These are phyloP conservation scores for Tolypocladium inflatum DNA, from an alignment of 2,329 filamentous ascomycete species.

Conservation along the genomic window DNA sequence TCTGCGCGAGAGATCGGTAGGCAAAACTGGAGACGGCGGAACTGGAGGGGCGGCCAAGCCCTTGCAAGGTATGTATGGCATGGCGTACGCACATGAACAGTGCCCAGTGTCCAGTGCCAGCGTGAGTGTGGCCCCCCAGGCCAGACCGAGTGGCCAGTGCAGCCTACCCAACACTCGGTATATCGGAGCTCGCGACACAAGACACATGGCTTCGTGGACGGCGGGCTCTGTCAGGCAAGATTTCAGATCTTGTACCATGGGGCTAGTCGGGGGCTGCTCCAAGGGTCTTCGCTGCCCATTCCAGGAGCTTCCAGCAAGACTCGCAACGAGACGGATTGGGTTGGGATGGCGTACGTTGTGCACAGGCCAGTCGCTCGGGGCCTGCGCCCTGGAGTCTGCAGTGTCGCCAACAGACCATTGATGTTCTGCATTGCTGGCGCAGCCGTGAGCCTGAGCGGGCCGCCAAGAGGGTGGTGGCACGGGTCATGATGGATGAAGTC, in stretches of 20 bases:
- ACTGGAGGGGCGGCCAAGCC: not conserved
- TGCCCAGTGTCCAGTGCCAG: not conserved
- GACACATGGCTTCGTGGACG: slow-evolving; percentile 1
- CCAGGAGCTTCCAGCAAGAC: not conserved
- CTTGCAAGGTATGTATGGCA: not conserved
- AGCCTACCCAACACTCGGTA: not conserved
- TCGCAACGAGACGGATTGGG: not conserved
- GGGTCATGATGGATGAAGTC: slow-evolving; percentile 1
- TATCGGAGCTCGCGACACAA: slow-evolving; percentile 1
- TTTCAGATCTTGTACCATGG: slow-evolving; percentile 6
- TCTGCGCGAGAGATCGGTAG: not conserved
- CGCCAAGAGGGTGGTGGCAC: slow-evolving; percentile 1
- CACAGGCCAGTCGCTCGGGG: not conserved
- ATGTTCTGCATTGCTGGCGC: slow-evolving; percentile 5
- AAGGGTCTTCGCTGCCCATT: slow-evolving; percentile 1
- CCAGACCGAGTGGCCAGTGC: not conserved
- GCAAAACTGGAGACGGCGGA: not conserved
- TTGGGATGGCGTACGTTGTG: not conserved
- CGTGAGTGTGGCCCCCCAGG: not conserved
- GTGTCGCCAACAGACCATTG: slow-evolving; percentile 2
- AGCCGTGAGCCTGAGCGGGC: not conserved
- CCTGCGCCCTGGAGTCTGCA: not conserved
- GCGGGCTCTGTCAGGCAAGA: slow-evolving; percentile 2
- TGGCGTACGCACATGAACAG: not conserved
- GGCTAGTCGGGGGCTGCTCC: not conserved